phyloP scores from a whole-genome alignment of 148 eudicot genomes.

The Rhododendron mucronatum region DNA sequence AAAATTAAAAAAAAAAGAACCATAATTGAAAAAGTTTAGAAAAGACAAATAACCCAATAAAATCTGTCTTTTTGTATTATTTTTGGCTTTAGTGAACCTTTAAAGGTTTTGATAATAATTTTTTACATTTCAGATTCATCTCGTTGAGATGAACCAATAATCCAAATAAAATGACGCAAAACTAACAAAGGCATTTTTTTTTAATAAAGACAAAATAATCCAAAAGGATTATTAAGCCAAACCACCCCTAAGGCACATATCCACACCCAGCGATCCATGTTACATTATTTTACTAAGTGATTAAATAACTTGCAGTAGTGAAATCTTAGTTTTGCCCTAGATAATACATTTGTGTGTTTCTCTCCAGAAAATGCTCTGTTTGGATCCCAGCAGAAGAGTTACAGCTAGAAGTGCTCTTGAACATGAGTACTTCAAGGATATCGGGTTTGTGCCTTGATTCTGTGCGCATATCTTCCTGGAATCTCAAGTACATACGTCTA shows the following conservation, averaged over 20 bases:
- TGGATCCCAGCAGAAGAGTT: slow-evolving; percentile 90
- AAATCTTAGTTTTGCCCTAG: neutral
- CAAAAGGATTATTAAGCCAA: neutral
- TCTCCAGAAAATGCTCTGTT: slow-evolving; percentile 84
- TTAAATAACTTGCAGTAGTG: neutral
- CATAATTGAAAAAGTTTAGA: neutral
- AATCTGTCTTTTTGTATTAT: neutral
- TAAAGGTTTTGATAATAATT: neutral
- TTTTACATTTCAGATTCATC: neutral
- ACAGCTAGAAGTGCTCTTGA: slow-evolving; percentile 88
- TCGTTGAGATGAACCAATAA: neutral
- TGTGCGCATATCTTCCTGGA: slow-evolving; percentile 4
- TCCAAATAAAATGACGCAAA: neutral
- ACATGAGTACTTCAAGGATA: slow-evolving; percentile 90
- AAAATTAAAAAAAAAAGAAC: too few species aligned
- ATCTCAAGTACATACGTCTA: slow-evolving; percentile 21
- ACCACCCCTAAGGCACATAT: neutral
- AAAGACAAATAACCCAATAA: too few species aligned
- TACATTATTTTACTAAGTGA: neutral
- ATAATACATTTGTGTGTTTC: neutral
- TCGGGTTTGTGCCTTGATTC: slow-evolving; percentile 56
- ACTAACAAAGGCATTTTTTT: neutral
- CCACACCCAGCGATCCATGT: neutral
- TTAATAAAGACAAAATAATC: neutral
- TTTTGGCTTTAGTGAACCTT: neutral